phyloP scores from a whole-genome alignment of 768 basidiomycete genomes.

The Epithele typhae region DNA sequence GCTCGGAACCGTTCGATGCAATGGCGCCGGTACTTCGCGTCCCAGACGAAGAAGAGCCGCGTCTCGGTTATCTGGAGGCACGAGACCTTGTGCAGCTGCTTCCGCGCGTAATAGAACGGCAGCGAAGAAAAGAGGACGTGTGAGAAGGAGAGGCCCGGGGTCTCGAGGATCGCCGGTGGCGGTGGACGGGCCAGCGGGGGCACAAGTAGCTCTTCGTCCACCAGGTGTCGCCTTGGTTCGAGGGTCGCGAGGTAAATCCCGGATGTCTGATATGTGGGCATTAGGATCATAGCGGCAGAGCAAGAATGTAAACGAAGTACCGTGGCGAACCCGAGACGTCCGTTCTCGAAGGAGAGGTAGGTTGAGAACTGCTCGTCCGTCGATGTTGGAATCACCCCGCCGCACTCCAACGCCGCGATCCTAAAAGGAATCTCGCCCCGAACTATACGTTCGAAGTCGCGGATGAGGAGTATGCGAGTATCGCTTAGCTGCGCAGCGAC shows the following conservation, averaged over 20 bases:
- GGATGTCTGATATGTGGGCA: slow-evolving; percentile 15
- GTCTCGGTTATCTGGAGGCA: slow-evolving; percentile 28
- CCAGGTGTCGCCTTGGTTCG: slow-evolving; percentile 16
- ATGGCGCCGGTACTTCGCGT: slow-evolving; percentile 12
- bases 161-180: slow-evolving; percentile 3
- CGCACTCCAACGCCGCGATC: slow-evolving; percentile 17
- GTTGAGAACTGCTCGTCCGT: slow-evolving; percentile 13
- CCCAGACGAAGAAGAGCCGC: slow-evolving; percentile 23
- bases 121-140: slow-evolving; percentile 15
- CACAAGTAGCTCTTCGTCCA: slow-evolving; percentile 7
- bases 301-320: slow-evolving; percentile 7
- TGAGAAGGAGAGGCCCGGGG: slow-evolving; percentile 3
- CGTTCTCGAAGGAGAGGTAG: slow-evolving; percentile 28
- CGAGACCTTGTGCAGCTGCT: slow-evolving; percentile 16
- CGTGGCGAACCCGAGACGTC: slow-evolving; percentile 22
- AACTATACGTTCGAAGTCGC: slow-evolving; percentile 31
- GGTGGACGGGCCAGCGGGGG: slow-evolving; percentile 1
- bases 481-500: slow-evolving; percentile 25
- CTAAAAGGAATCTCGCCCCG: slow-evolving; percentile 16
- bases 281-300: not conserved
- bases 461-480: slow-evolving; percentile 26
- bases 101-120: slow-evolving; percentile 11
- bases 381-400: slow-evolving; percentile 8
- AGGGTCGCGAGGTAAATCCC: slow-evolving; percentile 24
- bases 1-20: slow-evolving; percentile 5